These are phyloP conservation scores for Primulina tabacum DNA, from an alignment of 257 asterid genomes.

Conservation along the genomic window DNA sequence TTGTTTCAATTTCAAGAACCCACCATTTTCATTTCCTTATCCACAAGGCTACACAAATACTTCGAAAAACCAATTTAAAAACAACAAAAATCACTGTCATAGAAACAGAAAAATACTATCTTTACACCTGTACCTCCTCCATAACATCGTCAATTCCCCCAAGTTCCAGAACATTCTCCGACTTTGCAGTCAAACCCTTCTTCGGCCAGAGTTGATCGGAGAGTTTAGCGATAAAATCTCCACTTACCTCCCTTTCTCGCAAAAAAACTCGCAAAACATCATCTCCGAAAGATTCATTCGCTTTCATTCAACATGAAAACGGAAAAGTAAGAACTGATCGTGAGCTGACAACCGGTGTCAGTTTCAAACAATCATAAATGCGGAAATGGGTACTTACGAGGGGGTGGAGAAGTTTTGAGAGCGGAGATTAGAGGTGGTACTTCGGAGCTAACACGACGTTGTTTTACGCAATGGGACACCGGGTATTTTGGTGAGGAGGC, in stretches of 20 bases:
- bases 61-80: neutral
- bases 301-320: constrained; percentile 32
- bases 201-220: constrained; percentile 64
- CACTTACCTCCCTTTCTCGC: constrained; percentile 67
- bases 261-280: constrained; percentile 58
- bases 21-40: constrained; percentile 55
- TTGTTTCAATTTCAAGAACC: constrained; percentile 69
- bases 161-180: constrained; percentile 20
- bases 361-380: neutral
- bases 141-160: constrained; percentile 27
- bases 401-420: constrained; percentile 56
- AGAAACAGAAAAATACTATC: neutral
- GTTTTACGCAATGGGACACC: constrained; percentile 23
- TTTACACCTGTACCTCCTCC: constrained; percentile 38
- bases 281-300: constrained; percentile 46
- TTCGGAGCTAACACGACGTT: constrained; percentile 39
- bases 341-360: neutral
- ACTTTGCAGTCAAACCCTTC: constrained; percentile 29
- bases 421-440: constrained; percentile 40
- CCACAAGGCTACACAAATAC: constrained; percentile 24
- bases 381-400: constrained; percentile 37
- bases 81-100: too few species aligned
- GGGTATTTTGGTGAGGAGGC: constrained; percentile 35
- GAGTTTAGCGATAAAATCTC: constrained; percentile 70
- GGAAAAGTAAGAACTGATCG: neutral